Evolutionary conservation across 306 rosid genomes (phyloP).

Genomic region (Acacia melanoxylon): DNA sequence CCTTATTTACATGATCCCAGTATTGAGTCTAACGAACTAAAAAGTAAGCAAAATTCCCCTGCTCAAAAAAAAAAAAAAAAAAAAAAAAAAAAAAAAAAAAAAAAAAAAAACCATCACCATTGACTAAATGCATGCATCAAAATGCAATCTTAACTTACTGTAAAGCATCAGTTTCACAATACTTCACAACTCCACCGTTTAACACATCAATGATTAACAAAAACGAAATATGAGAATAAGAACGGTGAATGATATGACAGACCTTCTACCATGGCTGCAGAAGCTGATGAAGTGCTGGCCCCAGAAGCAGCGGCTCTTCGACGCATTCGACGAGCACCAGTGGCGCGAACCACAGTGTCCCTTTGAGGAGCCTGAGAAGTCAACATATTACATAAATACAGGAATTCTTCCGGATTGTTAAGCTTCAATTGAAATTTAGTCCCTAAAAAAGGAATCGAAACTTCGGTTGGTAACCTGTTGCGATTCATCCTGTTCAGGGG

Average conservation of each 20-base stretch:
- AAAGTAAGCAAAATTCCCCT: not conserved
- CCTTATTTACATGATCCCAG: not conserved
- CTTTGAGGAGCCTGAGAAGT: conserved; percentile 59
- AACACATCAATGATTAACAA: not conserved
- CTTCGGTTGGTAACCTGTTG: conserved; percentile 51
- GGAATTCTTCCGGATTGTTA: not conserved
- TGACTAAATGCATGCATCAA: not conserved
- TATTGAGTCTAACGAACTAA: not conserved
- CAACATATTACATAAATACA: not conserved
- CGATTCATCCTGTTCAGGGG: conserved; percentile 51
- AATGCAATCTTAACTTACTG: not conserved
- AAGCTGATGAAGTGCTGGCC: conserved; percentile 77
- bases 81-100: too few relatives aligned
- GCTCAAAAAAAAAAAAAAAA: not conserved
- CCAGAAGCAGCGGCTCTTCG: conserved; percentile 81
- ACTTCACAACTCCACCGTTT: not conserved
- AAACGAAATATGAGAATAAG: not conserved
- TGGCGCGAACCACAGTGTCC: conserved; percentile 75
- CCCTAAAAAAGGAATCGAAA: not conserved
- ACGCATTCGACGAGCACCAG: conserved; percentile 84
- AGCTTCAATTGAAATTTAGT: conserved; percentile 4
- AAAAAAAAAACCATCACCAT: not conserved
- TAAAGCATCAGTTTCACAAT: not conserved
- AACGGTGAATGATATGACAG: not conserved
- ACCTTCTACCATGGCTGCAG: conserved; percentile 68